Evolutionary conservation across 257 asterid genomes (phyloP), one percentile per base, ranked within the genome.

Genomic region (Nicotiana obtusifolia): DNA sequence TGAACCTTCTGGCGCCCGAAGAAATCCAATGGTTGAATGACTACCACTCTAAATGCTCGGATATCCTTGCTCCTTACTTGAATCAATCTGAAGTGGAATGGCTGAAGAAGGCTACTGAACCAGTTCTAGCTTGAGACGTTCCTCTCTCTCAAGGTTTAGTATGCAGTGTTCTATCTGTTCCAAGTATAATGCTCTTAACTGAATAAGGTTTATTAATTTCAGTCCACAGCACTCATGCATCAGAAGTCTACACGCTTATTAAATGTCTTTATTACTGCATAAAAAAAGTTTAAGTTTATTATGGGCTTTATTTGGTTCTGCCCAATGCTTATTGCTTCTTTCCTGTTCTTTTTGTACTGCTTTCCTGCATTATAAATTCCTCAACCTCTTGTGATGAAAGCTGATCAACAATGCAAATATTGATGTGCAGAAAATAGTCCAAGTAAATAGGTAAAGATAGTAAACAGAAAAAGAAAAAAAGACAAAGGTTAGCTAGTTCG

Each of bases 1-100:
- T 83, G 76, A 87, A 91, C 89, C 89, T 87, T 62, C 89, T 96
- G 17, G 92, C 86, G 71, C 89, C 93, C 1, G 98, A 96, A 89
- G 99, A 94, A 84, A 87, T 93, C 62, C 91, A 91, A 60, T 94
- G 97, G 97, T 77, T 96, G 91, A 91, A 96, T 88, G 78, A 54
- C 80, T 96, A 96, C 91, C 98, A 94, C 80, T 82, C 89, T 5
- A 86, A 81, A 81, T 94, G 97, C 87, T 82, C 92, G 80, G 90
- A 91, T 54, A 89, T 94, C 60, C 86, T 96, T 3, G 91, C 93
- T 30, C 94, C 98, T 19, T 82, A 85, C 84, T 61, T 96, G 92
- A 81, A 88, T 87, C 82, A 88, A 44, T 76, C 79, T 64, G 99
- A 96, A 87, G 81, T 84, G 90, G 97, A 89, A 65, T 96, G 99